Conservation (phyloP, 495 filamentous ascomycete genomes). For the Aspergillus asperescens region DNA sequence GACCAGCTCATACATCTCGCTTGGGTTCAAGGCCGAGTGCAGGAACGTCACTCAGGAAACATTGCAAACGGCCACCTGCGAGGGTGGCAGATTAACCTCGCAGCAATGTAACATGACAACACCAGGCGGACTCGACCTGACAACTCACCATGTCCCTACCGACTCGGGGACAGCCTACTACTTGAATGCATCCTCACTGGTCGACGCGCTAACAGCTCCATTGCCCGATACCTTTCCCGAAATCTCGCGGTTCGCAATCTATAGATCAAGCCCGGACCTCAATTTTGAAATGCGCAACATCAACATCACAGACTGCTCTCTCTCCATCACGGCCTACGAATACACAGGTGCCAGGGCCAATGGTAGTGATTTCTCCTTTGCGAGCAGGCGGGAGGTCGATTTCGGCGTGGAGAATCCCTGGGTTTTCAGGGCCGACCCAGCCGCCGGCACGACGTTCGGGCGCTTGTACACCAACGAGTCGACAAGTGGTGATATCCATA, state of each 20-base stretch:
- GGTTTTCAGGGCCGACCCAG: not conserved
- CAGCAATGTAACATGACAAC: conserved; percentile 12
- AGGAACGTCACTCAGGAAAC: conserved; percentile 19
- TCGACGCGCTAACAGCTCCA: not conserved
- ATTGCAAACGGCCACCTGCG: conserved; percentile 14
- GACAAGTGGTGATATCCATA: not conserved
- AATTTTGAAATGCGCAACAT: conserved; percentile 7
- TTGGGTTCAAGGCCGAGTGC: not conserved
- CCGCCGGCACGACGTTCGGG: not conserved
- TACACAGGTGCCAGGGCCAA: conserved; percentile 11
- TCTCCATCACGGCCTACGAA: conserved; percentile 14
- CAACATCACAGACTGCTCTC: conserved; percentile 20
- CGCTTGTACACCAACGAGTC: not conserved
- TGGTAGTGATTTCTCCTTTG: conserved; percentile 15
- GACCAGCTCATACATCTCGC: not conserved
- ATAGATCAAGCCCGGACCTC: conserved; percentile 6
- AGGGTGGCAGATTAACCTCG: not conserved
- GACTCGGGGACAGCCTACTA: conserved; percentile 1
- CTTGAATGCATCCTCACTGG: conserved; percentile 4
- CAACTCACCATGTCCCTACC: not conserved
- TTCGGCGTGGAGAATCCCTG: conserved; percentile 15
- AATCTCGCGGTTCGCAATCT: conserved; percentile 16
- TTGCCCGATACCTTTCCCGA: conserved; percentile 13
- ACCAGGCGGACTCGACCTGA: conserved; percentile 5
- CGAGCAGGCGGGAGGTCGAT: conserved; percentile 8